Percentiles rank a stretch among this genome's conserved stretches.
Conservation (phyloP, 257 asterid species). For the Capsicum rhomboideum region DNA sequence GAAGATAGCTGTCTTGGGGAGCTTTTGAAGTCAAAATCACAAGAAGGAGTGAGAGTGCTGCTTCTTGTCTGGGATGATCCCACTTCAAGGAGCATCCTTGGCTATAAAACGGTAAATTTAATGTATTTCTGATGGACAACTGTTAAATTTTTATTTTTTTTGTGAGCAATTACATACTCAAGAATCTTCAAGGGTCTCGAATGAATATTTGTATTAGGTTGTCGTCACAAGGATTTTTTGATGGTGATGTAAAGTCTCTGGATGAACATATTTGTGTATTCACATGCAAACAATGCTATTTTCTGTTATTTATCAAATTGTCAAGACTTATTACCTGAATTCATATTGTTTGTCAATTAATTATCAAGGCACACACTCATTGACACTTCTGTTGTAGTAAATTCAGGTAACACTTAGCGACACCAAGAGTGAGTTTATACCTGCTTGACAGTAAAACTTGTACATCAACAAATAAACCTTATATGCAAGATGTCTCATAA, state of each 20-base stretch:
- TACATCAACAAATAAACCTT: neutral
- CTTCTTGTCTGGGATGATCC: conserved; percentile 99
- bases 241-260: neutral
- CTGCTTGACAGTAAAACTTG: neutral
- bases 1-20: conserved; percentile 72
- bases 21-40: conserved; percentile 81
- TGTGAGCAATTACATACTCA: neutral
- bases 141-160: neutral
- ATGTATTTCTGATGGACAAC: neutral
- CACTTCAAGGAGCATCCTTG: conserved; percentile 86
- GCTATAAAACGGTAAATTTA: conserved; percentile 72
- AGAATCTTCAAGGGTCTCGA: neutral
- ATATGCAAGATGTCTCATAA: neutral
- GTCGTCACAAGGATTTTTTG: neutral
- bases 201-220: neutral
- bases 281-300: neutral
- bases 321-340: neutral
- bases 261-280: neutral
- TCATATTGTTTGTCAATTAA: neutral
- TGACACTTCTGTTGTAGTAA: neutral
- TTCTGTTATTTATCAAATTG: neutral
- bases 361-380: neutral
- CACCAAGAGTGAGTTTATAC: neutral
- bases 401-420: neutral
- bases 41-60: conserved; percentile 96